These are phyloP conservation scores for Chytriomyces confervae DNA, from an alignment of 192 early-diverging fungal species.

Conservation along the genomic window DNA sequence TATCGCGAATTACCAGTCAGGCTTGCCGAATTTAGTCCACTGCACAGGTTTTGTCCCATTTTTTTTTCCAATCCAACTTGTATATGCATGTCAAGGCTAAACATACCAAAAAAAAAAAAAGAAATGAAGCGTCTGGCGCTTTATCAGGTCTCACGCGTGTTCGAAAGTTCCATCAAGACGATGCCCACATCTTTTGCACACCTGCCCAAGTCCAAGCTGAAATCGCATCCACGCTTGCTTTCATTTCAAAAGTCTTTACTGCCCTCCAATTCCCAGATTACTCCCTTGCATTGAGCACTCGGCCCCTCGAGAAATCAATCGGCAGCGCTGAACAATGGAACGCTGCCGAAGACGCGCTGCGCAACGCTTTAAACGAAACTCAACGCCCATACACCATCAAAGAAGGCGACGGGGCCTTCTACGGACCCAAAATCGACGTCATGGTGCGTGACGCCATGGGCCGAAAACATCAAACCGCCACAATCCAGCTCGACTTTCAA, in stretches of 20 bases:
- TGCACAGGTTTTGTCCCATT: slow-evolving; percentile 73
- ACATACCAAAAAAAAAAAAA: slow-evolving; percentile 33
- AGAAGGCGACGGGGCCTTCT: slow-evolving; percentile 91
- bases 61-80: slow-evolving; percentile 12
- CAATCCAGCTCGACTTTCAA: slow-evolving; percentile 95
- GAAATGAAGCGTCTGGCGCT: slow-evolving; percentile 90
- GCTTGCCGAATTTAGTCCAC: slow-evolving; percentile 89
- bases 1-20: slow-evolving; percentile 90
- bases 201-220: slow-evolving; percentile 79
- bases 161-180: slow-evolving; percentile 95
- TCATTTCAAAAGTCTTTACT: slow-evolving; percentile 80
- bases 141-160: slow-evolving; percentile 90
- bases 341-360: slow-evolving; percentile 75
- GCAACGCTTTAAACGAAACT: slow-evolving; percentile 68
- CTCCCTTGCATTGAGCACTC: slow-evolving; percentile 80
- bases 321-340: slow-evolving; percentile 80
- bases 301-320: slow-evolving; percentile 74
- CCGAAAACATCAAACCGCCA: slow-evolving; percentile 89
- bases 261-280: slow-evolving; percentile 81
- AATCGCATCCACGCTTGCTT: slow-evolving; percentile 75
- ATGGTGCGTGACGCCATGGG: slow-evolving; percentile 81
- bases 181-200: slow-evolving; percentile 94
- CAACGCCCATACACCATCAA: slow-evolving; percentile 69
- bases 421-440: slow-evolving; percentile 96
- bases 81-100: background rate